Evolutionary conservation across 2,329 filamentous ascomycete species (phyloP), one percentile per base, ranked within the genome.

Genomic region (Trichoderma hamatum): DNA sequence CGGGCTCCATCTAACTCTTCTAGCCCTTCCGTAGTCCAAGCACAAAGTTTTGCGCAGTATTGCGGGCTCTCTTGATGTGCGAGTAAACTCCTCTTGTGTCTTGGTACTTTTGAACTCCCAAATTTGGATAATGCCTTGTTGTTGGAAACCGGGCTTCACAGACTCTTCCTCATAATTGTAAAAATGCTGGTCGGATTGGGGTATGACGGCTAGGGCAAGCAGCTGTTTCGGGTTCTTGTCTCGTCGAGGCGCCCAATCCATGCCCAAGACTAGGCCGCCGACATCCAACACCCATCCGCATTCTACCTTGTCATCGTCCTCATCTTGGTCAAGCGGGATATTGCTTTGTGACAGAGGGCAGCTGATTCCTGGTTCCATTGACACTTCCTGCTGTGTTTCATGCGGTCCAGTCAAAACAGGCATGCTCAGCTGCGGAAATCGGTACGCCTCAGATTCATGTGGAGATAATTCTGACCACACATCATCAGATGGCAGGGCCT

Each of bases 241-340:
- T 2, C 77, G 72, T 10, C 72, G 70, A 2, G 84, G 82, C 1
- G 83, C 84, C 87, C 87, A 89, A 58, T 81, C 83, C 76, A 88
- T 82, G 30, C 82, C 79, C 5, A 85, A 76, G 5, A 86, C 82
- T 16, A 87, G 80, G 61, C 86, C 86, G 13, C 85, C 86, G 0
- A 83, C 80, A 69, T 89, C 84, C 16, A 89, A 73, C 71, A 88
- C 78, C 84, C 85, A 88, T 4, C 85, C 85, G 76, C 71, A 80
- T 71, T 72, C 73, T 32, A 71, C 61, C n/a, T 75, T 76, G 36
- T 70, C 67, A 13, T 72, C 69, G 7, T 69, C 60, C 1, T 72
- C 63, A n/a, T 78, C 73, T 11, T 74, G 70, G 5, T 76, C 71
- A 24, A 78, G 71, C 0, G 78, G 76, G 10, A 80, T 58, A 0